These are phyloP conservation scores for Kentomonas sorsogonicus DNA, from an alignment of 208 protist genomes.

Conservation along the genomic window DNA sequence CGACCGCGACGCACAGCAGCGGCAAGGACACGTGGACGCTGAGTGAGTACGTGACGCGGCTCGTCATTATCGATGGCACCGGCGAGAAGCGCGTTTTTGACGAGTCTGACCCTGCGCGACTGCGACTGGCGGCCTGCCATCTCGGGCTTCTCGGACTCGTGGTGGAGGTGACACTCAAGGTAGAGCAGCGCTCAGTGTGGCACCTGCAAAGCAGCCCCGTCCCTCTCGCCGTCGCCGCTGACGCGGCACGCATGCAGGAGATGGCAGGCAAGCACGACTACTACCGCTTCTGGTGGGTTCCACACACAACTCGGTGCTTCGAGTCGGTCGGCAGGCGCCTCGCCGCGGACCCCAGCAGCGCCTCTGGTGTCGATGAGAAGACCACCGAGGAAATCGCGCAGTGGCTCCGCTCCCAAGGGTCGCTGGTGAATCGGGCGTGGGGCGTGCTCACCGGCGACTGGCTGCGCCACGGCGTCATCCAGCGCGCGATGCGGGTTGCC, in stretches of 20 bases:
- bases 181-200: slow-evolving; percentile 45
- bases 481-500: slow-evolving; percentile 40
- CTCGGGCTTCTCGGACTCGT: slow-evolving; percentile 62
- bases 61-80: slow-evolving; percentile 47
- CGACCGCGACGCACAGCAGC: slow-evolving; percentile 64
- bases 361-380: no score
- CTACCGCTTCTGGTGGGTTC: slow-evolving; percentile 79
- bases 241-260: slow-evolving; percentile 21
- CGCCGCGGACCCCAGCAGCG: not conserved
- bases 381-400: no score
- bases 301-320: slow-evolving; percentile 70
- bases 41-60: slow-evolving; percentile 40
- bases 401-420: not conserved
- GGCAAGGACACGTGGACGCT: slow-evolving; percentile 33
- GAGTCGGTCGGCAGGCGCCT: slow-evolving; percentile 46
- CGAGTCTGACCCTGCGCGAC: slow-evolving; percentile 15
- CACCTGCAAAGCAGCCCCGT: slow-evolving; percentile 35
- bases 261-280: slow-evolving; percentile 36
- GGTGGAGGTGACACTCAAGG: slow-evolving; percentile 50
- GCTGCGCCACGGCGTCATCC: slow-evolving; percentile 47
- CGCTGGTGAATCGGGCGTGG: slow-evolving; percentile 8
- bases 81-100: slow-evolving; percentile 21
- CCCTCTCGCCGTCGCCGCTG: slow-evolving; percentile 25
- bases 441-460: slow-evolving; percentile 31
- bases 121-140: slow-evolving; percentile 53